phyloP scores from a whole-genome alignment of 225 moss, liverwort and hornwort genomes.

The Marchantia paleacea region DNA sequence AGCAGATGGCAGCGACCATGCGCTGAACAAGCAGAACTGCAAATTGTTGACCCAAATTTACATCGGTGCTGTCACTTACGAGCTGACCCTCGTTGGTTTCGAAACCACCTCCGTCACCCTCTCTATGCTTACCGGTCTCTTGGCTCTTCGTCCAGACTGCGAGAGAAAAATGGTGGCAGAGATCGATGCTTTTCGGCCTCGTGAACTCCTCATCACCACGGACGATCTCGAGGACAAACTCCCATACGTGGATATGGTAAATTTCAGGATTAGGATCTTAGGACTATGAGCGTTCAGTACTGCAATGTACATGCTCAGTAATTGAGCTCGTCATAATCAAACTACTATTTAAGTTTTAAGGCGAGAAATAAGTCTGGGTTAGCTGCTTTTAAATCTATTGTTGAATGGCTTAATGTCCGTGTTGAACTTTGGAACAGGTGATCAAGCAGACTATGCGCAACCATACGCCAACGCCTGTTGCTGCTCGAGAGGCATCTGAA shows the following conservation, averaged over 20 bases:
- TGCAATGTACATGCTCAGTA: not conserved
- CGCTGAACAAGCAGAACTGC: not conserved
- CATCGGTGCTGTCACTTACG: constrained; percentile 24
- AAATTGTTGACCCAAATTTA: constrained; percentile 15
- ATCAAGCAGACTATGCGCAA: constrained; percentile 34
- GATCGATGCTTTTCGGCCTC: constrained; percentile 32
- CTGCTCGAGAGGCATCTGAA: constrained; percentile 26
- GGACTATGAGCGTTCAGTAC: not conserved
- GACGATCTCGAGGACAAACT: constrained; percentile 23
- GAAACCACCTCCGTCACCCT: constrained; percentile 27
- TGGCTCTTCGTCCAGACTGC: constrained; percentile 3
- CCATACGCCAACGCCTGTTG: constrained; percentile 29
- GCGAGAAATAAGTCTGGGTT: too few relatives aligned
- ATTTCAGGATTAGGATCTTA: not conserved
- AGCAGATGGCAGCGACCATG: not conserved
- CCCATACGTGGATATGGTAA: constrained; percentile 26
- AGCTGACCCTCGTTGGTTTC: constrained; percentile 24
- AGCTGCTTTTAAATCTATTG: not conserved
- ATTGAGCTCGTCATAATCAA: not conserved
- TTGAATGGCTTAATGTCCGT: not conserved
- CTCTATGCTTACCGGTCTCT: constrained; percentile 3
- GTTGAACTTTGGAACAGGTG: constrained; percentile 14
- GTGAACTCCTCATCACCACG: not conserved
- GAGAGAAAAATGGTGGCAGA: constrained; percentile 24
- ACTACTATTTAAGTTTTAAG: too few relatives aligned